Conservation (phyloP, 2,329 filamentous ascomycete genomes). For the Berkeleyomyces basicola region DNA sequence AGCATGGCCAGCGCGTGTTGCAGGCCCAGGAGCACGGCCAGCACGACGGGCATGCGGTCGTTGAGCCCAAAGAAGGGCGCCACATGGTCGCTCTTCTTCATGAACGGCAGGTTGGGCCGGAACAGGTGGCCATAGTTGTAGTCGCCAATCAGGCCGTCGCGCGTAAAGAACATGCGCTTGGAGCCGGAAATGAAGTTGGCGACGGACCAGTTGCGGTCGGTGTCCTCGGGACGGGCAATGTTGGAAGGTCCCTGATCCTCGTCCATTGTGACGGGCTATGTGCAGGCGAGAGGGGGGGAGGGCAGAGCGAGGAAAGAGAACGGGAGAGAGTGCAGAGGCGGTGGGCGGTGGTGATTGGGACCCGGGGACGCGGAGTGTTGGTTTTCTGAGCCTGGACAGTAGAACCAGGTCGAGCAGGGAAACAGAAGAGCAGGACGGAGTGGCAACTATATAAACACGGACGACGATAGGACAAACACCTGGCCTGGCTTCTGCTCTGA, state of each 20-base stretch:
- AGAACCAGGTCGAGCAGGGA: not conserved
- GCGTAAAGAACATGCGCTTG: slow-evolving; percentile 33
- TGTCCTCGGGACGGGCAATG: slow-evolving; percentile 28
- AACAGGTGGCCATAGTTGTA: slow-evolving; percentile 91
- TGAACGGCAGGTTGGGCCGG: slow-evolving; percentile 65
- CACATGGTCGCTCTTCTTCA: slow-evolving; percentile 40
- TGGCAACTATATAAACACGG: not conserved
- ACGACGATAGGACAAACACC: not conserved
- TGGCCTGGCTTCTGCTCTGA: not conserved
- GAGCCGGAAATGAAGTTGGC: slow-evolving; percentile 15
- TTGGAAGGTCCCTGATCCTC: slow-evolving; percentile 37
- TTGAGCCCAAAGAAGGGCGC: slow-evolving; percentile 76
- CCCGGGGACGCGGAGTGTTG: not conserved
- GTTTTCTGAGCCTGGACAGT: not conserved
- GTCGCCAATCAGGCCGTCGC: slow-evolving; percentile 60
- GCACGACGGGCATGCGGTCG: slow-evolving; percentile 57
- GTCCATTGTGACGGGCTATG: slow-evolving; percentile 27
- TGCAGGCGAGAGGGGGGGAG: not conserved
- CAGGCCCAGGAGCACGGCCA: slow-evolving; percentile 59
- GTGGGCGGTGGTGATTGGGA: not conserved
- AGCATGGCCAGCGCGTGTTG: slow-evolving; percentile 69
- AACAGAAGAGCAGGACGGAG: not conserved
- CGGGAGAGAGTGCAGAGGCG: not conserved
- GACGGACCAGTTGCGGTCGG: slow-evolving; percentile 18
- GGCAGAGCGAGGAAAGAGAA: not conserved